These are phyloP conservation scores for Colletotrichum agaves DNA, from an alignment of 2,329 filamentous ascomycete species.

Conservation along the genomic window DNA sequence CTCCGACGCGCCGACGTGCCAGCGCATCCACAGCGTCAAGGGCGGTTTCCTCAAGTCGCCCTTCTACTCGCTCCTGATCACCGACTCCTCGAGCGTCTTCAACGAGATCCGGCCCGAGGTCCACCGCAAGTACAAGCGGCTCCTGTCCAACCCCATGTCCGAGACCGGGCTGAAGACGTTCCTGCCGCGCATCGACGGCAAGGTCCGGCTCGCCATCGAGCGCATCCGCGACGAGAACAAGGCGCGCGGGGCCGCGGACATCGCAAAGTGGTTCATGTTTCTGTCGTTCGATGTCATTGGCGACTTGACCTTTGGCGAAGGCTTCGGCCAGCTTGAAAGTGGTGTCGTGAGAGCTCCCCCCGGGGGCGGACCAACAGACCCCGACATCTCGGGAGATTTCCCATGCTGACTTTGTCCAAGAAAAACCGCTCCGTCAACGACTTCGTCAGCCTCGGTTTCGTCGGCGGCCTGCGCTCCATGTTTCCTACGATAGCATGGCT, in stretches of 20 bases:
- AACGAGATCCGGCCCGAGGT: constrained; percentile 20
- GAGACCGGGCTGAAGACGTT: constrained; percentile 51
- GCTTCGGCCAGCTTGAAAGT: constrained; percentile 43
- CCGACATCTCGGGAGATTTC: no score
- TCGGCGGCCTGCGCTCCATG: constrained; percentile 26
- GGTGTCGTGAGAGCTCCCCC: constrained; percentile 46
- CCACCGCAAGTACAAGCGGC: constrained; percentile 49
- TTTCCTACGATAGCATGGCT: constrained; percentile 16
- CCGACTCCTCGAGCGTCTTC: constrained; percentile 32
- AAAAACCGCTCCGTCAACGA: constrained; percentile 30
- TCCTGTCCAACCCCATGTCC: constrained; percentile 55
- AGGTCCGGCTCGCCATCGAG: constrained; percentile 54
- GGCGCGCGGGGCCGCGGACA: constrained; percentile 51
- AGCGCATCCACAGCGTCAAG: constrained; percentile 44
- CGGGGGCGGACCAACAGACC: no score
- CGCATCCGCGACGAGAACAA: constrained; percentile 56
- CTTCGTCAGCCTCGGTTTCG: constrained; percentile 29
- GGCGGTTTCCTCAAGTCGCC: constrained; percentile 22
- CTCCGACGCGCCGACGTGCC: constrained; percentile 39
- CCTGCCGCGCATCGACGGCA: constrained; percentile 49
- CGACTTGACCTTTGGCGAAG: constrained; percentile 44
- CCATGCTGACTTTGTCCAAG: neutral
- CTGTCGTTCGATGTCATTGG: constrained; percentile 53
- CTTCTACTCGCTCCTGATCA: constrained; percentile 28
- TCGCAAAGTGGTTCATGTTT: constrained; percentile 65